phyloP scores from a whole-genome alignment of 352 stramenopile species.

The Aphanomyces euteiches region DNA sequence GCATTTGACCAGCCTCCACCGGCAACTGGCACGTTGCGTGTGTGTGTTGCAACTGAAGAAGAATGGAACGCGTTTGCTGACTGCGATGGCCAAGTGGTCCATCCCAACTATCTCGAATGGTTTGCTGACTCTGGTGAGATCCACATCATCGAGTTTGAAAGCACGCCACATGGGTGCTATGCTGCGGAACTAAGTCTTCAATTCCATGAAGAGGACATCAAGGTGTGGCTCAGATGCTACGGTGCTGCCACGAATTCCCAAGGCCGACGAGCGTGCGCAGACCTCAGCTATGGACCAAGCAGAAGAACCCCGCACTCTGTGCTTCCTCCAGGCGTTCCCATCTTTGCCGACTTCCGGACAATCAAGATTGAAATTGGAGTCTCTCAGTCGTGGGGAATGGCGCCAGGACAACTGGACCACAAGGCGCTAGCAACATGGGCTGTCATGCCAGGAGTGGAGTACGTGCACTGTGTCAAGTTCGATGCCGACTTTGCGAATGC shows the following conservation, averaged over 20 bases:
- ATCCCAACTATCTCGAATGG: constrained; percentile 38
- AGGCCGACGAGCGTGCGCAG: constrained; percentile 34
- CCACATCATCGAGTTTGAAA: constrained; percentile 43
- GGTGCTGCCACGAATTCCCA: constrained; percentile 36
- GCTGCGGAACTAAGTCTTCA: no score
- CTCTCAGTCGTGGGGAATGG: constrained; percentile 35
- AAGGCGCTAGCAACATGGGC: constrained; percentile 30
- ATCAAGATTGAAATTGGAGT: constrained; percentile 45
- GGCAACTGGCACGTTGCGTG: constrained; percentile 22
- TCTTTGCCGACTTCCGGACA: constrained; percentile 40
- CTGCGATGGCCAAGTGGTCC: constrained; percentile 25
- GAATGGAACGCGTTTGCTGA: constrained; percentile 44
- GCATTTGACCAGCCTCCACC: constrained; percentile 39
- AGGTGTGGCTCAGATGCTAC: no score
- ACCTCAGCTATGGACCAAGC: constrained; percentile 39
- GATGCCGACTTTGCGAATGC: no score
- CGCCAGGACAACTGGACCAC: no score
- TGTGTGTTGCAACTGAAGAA: constrained; percentile 42
- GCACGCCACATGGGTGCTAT: constrained; percentile 23
- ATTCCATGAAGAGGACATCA: no score
- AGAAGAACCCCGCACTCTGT: constrained; percentile 35
- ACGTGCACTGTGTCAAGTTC: constrained; percentile 35
- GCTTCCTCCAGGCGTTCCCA: constrained; percentile 41
- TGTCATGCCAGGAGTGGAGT: constrained; percentile 43
- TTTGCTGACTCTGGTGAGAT: constrained; percentile 39